Evolutionary conservation across 202 grass and related monocot genomes (phyloP).

Genomic region (Carex sylvatica): DNA sequence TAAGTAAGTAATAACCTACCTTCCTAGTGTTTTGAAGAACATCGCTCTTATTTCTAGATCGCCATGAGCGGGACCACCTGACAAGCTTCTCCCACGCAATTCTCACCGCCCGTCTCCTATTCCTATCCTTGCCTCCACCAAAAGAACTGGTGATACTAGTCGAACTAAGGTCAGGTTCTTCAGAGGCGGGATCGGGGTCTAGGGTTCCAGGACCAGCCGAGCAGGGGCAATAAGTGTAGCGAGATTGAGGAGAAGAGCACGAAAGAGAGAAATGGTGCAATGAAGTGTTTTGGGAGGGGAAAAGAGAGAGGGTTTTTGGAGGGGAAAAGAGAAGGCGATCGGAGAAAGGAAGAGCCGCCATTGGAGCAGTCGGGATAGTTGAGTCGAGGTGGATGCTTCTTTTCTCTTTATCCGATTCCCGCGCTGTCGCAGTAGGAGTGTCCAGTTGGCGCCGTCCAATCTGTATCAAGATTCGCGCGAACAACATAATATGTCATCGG

Average conservation of each 20-base stretch:
- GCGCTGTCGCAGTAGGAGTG: too few relatives aligned
- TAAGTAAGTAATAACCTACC: slow-evolving; percentile 40
- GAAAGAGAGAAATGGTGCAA: background rate
- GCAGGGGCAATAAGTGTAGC: slow-evolving; percentile 7
- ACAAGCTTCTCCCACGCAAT: slow-evolving; percentile 95
- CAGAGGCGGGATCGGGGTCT: slow-evolving; percentile 23
- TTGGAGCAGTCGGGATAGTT: background rate
- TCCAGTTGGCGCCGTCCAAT: too few relatives aligned
- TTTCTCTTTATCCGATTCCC: too few relatives aligned
- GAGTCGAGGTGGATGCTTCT: too few relatives aligned
- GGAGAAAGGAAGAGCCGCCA: slow-evolving; percentile 13
- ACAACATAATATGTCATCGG: too few relatives aligned
- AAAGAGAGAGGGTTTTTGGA: slow-evolving; percentile 16
- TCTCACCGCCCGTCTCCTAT: slow-evolving; percentile 45
- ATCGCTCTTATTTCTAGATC: slow-evolving; percentile 59
- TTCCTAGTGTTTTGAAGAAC: slow-evolving; percentile 66
- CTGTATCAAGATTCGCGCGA: too few relatives aligned
- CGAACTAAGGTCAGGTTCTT: background rate
- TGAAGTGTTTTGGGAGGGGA: background rate
- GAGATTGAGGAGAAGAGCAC: background rate
- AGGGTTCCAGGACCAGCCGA: slow-evolving; percentile 25
- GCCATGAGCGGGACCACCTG: slow-evolving; percentile 77
- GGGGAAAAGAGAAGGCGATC: slow-evolving; percentile 28
- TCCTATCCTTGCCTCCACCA: slow-evolving; percentile 28
- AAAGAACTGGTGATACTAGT: background rate